Percentiles rank a stretch among this genome's conserved stretches.
These are phyloP conservation scores for Ilyonectria robusta DNA, from an alignment of 2,329 filamentous ascomycete species.

Conservation along the genomic window DNA sequence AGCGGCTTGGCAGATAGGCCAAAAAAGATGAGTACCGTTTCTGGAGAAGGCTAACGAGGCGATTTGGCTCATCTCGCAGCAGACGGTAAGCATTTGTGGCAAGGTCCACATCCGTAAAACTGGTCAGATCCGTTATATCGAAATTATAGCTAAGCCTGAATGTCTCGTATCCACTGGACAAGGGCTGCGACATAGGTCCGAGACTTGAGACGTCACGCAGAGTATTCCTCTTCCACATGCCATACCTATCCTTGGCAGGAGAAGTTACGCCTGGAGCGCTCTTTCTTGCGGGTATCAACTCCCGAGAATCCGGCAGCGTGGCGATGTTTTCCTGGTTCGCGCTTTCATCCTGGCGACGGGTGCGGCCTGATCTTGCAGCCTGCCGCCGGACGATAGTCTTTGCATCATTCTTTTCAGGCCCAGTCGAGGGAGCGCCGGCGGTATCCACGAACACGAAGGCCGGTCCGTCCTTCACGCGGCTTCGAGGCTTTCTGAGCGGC, in stretches of 20 bases:
- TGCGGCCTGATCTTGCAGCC: background rate
- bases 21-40: no score
- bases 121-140: slow-evolving; percentile 8
- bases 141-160: slow-evolving; percentile 2
- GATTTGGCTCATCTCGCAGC: no score
- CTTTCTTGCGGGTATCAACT: no score
- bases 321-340: background rate
- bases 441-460: background rate
- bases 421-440: background rate
- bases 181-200: no score
- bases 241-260: no score
- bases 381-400: background rate
- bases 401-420: background rate
- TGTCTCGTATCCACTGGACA: background rate
- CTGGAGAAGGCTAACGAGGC: no score
- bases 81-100: background rate
- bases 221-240: no score
- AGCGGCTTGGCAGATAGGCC: background rate
- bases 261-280: no score
- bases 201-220: no score
- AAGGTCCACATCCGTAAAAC: slow-evolving; percentile 4
- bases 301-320: no score
- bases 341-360: background rate
- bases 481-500: background rate
- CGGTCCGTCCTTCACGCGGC: background rate